Percentiles rank a stretch among this genome's conserved stretches.
phyloP scores from a whole-genome alignment of 257 asterid genomes.

The Forsythia viridissima region DNA sequence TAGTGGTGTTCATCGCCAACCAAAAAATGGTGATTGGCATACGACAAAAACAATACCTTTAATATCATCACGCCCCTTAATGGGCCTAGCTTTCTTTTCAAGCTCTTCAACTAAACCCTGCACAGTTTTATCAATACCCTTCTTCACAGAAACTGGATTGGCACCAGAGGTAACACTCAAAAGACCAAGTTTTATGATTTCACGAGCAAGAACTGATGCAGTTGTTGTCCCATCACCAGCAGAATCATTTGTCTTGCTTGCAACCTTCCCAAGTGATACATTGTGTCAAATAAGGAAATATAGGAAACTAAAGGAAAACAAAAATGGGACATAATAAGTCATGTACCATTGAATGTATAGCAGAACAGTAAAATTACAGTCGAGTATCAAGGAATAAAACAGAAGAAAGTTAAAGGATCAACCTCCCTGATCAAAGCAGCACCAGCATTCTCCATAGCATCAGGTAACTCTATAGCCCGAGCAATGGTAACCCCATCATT shows the following conservation, averaged over 20 bases:
- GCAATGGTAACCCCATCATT: constrained; percentile 93
- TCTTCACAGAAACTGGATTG: constrained; percentile 88
- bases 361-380: not conserved
- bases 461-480: constrained; percentile 84
- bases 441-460: constrained; percentile 97
- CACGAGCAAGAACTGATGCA: constrained; percentile 94
- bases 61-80: constrained; percentile 91
- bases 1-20: not conserved
- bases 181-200: constrained; percentile 89
- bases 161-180: constrained; percentile 96
- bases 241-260: constrained; percentile 97
- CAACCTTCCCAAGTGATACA: constrained; percentile 61
- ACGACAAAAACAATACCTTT: constrained; percentile 48
- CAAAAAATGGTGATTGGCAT: not conserved
- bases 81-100: constrained; percentile 86
- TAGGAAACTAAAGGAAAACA: not conserved
- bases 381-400: not conserved
- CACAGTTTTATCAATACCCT: constrained; percentile 91
- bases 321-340: not conserved
- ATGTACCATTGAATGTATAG: not conserved
- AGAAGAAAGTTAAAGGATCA: constrained; percentile 13
- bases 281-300: not conserved
- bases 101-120: constrained; percentile 71
- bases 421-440: constrained; percentile 98
- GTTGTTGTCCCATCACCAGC: constrained; percentile 99